Evolutionary conservation across 495 filamentous ascomycete species (phyloP), one percentile per base, ranked within the genome.

Genomic region (Aspergillus sclerotiicarbonarius): DNA sequence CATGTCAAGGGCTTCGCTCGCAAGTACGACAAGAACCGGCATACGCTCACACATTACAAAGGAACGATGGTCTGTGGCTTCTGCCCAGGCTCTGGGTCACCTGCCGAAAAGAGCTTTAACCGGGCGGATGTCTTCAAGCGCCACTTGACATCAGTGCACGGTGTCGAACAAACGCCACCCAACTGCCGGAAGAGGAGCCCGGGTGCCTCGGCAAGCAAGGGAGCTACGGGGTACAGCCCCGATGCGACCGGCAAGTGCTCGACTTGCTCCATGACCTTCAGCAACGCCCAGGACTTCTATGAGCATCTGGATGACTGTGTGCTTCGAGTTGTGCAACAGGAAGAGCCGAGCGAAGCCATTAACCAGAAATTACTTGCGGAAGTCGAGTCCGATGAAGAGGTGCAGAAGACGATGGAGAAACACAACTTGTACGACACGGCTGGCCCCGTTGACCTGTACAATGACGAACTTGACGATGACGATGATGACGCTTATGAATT

Each of bases 231-330:
- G 31, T 90, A 90, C 68, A 77, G 85, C 53, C 79, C 82, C 44
- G 88, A 92, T 69, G 86, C 87, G 6, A 92, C 89, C 41, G 95
- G 93, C 73, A 96, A 94, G 74, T 99, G 94, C 73, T 96, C 92
- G 10, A 99, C 94, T 30, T 99, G 94, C 73, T 89, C 89, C 18
- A 82, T 82, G 32, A 96, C 88, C 16, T 99, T 99, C 76, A 85
- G 82, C 72, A 96, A 89, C 64, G 92, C 94, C 18, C 94, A 99
- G 67, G 92, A 98, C 71, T 97, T 98, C 74, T 98, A 98, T 72
- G 94, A 99, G 80, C 94, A 99, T 83, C 75, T 99, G 63, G 94
- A 99, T 70, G 94, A 99, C 80, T 99, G 94, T 72, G 95, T 99
- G 55, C 82, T 98, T 55, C 90, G 92, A 64, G 93, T 97, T 54